These are phyloP conservation scores for Neurospora sublineolata DNA, from an alignment of 495 filamentous ascomycete genomes.

Conservation along the genomic window DNA sequence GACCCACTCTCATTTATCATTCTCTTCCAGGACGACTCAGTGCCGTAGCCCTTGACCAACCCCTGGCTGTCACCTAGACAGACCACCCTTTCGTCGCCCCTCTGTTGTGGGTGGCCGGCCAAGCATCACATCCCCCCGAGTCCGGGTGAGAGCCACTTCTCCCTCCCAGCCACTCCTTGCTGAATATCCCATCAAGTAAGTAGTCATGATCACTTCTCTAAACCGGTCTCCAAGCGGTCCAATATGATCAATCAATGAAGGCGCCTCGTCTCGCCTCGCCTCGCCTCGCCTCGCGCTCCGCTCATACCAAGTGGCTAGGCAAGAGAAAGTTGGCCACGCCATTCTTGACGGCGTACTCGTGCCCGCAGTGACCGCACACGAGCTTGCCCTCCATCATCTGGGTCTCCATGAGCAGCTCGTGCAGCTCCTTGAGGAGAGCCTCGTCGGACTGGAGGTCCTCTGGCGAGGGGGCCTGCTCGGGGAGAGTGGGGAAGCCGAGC, in stretches of 20 bases:
- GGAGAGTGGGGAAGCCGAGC: constrained; percentile 76
- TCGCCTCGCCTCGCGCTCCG: no score
- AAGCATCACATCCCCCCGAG: background rate
- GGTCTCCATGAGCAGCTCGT: constrained; percentile 78
- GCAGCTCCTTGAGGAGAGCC: constrained; percentile 62
- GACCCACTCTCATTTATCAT: background rate
- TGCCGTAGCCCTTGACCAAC: background rate
- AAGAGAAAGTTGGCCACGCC: constrained; percentile 94
- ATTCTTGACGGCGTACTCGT: constrained; percentile 86
- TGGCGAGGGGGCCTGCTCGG: constrained; percentile 45
- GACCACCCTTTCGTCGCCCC: background rate
- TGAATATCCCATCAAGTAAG: background rate
- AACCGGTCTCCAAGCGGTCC: background rate
- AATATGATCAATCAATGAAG: no score
- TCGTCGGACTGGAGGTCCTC: constrained; percentile 52
- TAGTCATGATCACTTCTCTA: no score
- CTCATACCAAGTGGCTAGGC: constrained; percentile 74
- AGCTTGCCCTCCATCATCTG: constrained; percentile 77
- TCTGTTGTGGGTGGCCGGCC: background rate
- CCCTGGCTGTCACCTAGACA: background rate
- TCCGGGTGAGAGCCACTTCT: background rate
- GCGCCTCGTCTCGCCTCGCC: no score
- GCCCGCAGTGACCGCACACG: constrained; percentile 81
- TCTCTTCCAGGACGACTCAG: background rate
- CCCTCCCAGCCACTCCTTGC: background rate